A percentile compares a stretch with the other conserved stretches of the same genome.
These are phyloP conservation scores for Coccomyxa sp. DNA, from an alignment of 139 green algal species.

Conservation along the genomic window DNA sequence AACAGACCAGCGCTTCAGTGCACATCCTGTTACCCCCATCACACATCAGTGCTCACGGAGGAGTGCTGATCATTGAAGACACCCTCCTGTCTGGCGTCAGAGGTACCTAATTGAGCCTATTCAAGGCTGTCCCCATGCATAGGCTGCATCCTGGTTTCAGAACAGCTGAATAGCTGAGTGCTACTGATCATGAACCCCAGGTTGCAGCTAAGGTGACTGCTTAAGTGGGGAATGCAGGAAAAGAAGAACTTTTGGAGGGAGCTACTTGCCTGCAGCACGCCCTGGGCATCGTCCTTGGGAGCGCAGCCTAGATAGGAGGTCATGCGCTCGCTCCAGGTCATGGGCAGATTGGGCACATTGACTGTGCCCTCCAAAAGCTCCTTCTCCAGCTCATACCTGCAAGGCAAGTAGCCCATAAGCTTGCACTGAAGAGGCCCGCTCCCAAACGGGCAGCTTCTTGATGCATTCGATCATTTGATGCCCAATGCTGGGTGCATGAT, in stretches of 20 bases:
- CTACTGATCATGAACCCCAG: background rate
- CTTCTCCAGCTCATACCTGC: conserved; percentile 75
- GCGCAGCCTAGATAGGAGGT: conserved; percentile 59
- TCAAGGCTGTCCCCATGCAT: background rate
- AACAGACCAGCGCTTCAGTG: conserved; percentile 68
- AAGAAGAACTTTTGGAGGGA: background rate
- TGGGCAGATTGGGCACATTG: conserved; percentile 66
- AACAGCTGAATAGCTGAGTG: too few relatives aligned
- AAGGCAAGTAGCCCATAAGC: too few relatives aligned
- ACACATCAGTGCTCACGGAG: too few relatives aligned
- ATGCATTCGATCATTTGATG: too few relatives aligned
- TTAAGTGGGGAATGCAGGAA: background rate
- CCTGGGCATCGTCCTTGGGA: conserved; percentile 59
- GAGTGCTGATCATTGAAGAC: too few relatives aligned
- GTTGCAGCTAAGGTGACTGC: background rate
- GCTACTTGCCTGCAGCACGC: conserved; percentile 75
- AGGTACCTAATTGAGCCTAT: too few relatives aligned
- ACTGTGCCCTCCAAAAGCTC: conserved; percentile 71
- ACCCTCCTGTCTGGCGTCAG: too few relatives aligned
- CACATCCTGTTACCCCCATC: conserved; percentile 81
- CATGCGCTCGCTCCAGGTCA: conserved; percentile 66
- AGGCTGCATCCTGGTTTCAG: background rate
- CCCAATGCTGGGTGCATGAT: too few relatives aligned
- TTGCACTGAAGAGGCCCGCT: too few relatives aligned
- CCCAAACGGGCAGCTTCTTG: too few relatives aligned